These are phyloP conservation scores for Aspergillus quadricinctus DNA, from an alignment of 2,329 filamentous ascomycete genomes.

Conservation along the genomic window DNA sequence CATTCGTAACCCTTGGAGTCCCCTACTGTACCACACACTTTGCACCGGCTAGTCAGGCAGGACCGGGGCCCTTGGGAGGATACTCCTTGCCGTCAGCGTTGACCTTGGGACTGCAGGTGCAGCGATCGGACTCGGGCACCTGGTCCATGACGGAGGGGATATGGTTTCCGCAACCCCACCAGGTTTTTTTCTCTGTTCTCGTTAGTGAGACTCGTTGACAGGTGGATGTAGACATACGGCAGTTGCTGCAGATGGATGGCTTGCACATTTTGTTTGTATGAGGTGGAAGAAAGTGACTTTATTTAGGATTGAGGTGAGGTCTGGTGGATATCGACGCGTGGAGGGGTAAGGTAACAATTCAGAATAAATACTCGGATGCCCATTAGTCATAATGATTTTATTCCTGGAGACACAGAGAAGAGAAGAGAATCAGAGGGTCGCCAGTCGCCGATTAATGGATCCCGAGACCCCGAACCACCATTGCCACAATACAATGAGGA, in stretches of 20 bases:
- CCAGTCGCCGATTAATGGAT: neutral
- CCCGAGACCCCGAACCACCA: neutral
- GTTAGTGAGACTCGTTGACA: conserved; percentile 1
- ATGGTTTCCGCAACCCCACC: conserved; percentile 64
- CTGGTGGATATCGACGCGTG: neutral
- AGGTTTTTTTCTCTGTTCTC: conserved; percentile 53
- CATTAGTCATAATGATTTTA: neutral
- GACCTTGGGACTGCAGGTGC: conserved; percentile 61
- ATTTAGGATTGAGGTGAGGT: neutral
- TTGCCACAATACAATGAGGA: neutral
- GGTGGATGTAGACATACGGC: conserved; percentile 49
- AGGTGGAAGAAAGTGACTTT: neutral
- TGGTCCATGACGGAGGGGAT: conserved; percentile 59
- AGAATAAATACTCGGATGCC: neutral
- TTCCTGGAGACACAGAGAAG: neutral
- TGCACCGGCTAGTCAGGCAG: conserved; percentile 35
- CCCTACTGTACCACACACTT: conserved; percentile 4
- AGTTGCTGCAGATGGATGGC: conserved; percentile 58
- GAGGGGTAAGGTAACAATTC: neutral
- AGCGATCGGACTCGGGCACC: conserved; percentile 57
- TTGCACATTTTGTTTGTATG: conserved; percentile 55
- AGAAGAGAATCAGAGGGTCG: neutral
- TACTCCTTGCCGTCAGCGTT: conserved; percentile 59
- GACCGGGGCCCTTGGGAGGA: conserved; percentile 56
- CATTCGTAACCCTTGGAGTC: neutral